Base-by-base conservation (phyloP, 2,329 filamentous ascomycete species). In the Apiospora koreana region DNA sequence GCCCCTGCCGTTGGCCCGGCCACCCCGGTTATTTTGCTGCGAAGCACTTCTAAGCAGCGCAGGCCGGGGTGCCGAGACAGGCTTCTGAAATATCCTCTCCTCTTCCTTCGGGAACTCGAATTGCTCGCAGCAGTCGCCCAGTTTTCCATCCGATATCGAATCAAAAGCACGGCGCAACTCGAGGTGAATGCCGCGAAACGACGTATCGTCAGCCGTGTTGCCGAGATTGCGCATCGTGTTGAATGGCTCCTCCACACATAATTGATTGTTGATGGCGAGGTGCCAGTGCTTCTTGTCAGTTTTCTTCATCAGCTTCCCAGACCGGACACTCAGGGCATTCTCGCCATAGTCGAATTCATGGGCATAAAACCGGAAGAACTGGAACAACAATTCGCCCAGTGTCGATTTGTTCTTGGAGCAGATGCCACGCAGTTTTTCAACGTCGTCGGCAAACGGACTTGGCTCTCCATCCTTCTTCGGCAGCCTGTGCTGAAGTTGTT, bases 201-300 rank as follows among this genome's bases (percentile, higher is more conserved):
- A 95, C 58, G 93, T 97, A 79, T 97, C 95, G 79, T 99, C 96
- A 10, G 94, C 96, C 1, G 96, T 98, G 76, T 99, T 99, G 54
- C 95, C 96, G 64, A 99, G 86, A 79, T 99, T 99, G 54, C 96
- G 90, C 45, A 88, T 87, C 4, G 88, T 92, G 77, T 97, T 99
- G 85, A 99, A 99, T 0, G 96, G 96, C 80, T 99, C 96, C 79
- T 99, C 96, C 14, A 99, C 94, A 79, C 95, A 98, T 42, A 99
- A 87, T 73, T 93, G 90, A 77, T 97, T 96, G 77, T 95, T 94
- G 70, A 92, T 84, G 45, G 89, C 86, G 67, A 93, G 86, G 77
- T 95, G 90, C 96, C 96, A 98, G 25, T 70, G 67, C 35, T 91
- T 91, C 84, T 98, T 98, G 70, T 94, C 94, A 72, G 89, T 87